Base-by-base conservation (phyloP, 2,329 filamentous ascomycete species). In the Aspergillus pseudoglaucus region DNA sequence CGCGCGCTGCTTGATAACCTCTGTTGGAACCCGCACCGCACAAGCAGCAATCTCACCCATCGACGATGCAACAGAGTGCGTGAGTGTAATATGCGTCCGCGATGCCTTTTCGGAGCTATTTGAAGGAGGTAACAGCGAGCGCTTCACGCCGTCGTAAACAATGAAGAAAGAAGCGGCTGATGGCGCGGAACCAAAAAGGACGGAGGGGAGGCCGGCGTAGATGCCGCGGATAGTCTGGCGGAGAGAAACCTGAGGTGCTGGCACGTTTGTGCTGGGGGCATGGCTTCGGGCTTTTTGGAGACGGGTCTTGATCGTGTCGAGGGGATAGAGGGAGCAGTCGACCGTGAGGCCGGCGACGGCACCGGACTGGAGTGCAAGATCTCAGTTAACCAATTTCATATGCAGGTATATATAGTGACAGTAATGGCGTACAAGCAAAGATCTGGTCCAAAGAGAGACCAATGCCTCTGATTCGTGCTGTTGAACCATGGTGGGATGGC, bases 251-350 rank as follows among this genome's bases (percentile, higher is more conserved):
- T 87, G 41, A 10, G 54, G 27, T 32, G 48, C 56, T 53, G 57
- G 52, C n/a, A 49, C 46, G 8, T 60, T 62, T 18, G 55, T 57
- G 90, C 67, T 85, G 83, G 48, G 78, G 67, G 42, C 80, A 80
- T 54, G 90, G 89, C 74, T 62, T 48, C 67, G 62, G 49, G 65
- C 67, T 54, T 70, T 70, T 53, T 98, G 93, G 6, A 98, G 88
- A 14, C 93, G 90, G 39, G 94, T 98, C 75, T 98, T 98, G 65
- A 98, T 84, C 0, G 93, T 98, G 79, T 98, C 94, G 77, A 98
- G 89, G 0, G 93, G 93, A 76, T 88, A 98, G 65, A 98, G 88
- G 47, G 90, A 90, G 62, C 95, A 84, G 80, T 98, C 93, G 70
- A 97, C 93, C 12, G 90, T 95, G 42, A 93, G 93, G 65, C 93